Evolutionary conservation across 140 eudicot genomes (phyloP).

Genomic region (Ambrosia hybrid): DNA sequence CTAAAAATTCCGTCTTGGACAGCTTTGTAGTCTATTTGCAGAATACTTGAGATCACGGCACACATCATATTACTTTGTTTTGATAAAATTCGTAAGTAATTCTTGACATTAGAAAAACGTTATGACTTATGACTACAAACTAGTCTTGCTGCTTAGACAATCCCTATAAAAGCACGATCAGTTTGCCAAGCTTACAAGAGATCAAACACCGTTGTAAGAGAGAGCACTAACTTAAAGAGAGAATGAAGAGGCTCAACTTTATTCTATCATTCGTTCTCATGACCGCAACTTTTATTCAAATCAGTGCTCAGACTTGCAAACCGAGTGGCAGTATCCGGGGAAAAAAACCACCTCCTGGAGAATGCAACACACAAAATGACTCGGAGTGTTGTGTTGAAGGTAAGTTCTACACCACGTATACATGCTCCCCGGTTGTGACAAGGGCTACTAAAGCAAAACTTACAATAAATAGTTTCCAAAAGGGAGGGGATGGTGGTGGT

Average conservation of each 20-base stretch:
- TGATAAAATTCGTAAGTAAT: neutral
- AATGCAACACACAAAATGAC: conserved; percentile 35
- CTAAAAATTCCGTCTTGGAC: neutral
- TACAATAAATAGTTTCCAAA: conserved; percentile 36
- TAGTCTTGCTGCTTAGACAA: neutral
- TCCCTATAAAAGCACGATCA: conserved; percentile 3
- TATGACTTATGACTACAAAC: neutral
- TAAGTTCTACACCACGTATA: conserved; percentile 37
- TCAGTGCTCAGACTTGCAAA: conserved; percentile 29
- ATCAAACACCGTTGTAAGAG: conserved; percentile 1
- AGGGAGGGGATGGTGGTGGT: conserved; percentile 43
- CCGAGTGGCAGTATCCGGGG: conserved; percentile 31
- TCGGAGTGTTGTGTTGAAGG: conserved; percentile 40
- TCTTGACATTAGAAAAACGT: neutral
- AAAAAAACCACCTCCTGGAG: conserved; percentile 34
- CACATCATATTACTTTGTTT: neutral
- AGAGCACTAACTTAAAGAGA: neutral
- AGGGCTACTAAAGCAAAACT: conserved; percentile 34
- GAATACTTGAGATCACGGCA: neutral
- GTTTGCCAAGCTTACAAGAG: neutral
- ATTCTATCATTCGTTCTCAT: conserved; percentile 13
- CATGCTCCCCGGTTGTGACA: conserved; percentile 34
- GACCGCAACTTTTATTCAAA: neutral
- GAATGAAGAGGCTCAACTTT: conserved; percentile 21
- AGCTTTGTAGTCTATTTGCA: neutral